Conservation (phyloP, 805 yeast species). For the Saccharomycopsis microspora region DNA sequence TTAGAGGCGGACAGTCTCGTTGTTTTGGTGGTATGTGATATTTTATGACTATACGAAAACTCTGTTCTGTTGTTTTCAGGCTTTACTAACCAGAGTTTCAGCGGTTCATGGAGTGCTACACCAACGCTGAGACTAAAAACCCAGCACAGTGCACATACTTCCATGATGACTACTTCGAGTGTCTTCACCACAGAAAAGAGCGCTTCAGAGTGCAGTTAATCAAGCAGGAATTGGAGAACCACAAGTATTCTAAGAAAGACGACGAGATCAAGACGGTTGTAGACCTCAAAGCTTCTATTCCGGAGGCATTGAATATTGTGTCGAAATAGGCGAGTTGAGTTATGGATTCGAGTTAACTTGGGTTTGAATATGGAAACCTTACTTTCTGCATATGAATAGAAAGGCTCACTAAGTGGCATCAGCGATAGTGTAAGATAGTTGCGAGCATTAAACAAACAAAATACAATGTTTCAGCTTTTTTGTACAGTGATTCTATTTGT, state of each 20-base stretch:
- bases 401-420: too few relatives aligned
- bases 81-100: conserved; percentile 26
- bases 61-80: not conserved
- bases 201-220: conserved; percentile 20
- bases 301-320: conserved; percentile 19
- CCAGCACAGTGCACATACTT: conserved; percentile 28
- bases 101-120: conserved; percentile 34
- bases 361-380: too few relatives aligned
- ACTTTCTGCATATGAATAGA: too few relatives aligned
- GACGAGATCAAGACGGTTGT: conserved; percentile 12
- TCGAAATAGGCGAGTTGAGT: not conserved
- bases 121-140: conserved; percentile 26
- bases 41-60: not conserved
- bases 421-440: too few relatives aligned
- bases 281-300: conserved; percentile 16
- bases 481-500: too few relatives aligned
- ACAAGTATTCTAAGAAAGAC: conserved; percentile 1
- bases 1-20: conserved; percentile 33
- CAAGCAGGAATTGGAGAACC: conserved; percentile 18
- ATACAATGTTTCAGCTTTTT: too few relatives aligned
- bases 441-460: too few relatives aligned
- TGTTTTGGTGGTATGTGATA: conserved; percentile 30
- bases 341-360: too few relatives aligned
- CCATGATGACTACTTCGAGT: conserved; percentile 37
- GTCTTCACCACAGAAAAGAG: conserved; percentile 38